Evolutionary conservation across 2,329 filamentous ascomycete species (phyloP).

Genomic region (Teratosphaeria destructans): DNA sequence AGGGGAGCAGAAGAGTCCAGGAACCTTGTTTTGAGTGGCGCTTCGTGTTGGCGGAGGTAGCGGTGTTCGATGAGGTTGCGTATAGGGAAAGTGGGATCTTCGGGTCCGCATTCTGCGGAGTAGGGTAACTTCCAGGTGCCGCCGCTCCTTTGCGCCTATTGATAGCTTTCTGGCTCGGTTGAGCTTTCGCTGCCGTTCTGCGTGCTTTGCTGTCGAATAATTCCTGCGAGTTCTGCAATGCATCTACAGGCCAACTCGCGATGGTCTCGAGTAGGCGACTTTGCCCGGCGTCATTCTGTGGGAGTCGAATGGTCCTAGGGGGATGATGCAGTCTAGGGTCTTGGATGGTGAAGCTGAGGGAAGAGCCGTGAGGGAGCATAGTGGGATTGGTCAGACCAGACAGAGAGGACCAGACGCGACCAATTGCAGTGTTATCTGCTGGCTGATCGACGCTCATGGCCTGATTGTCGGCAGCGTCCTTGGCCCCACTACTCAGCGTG

Average conservation of each 20-base stretch:
- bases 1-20: conserved; percentile 80
- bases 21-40: conserved; percentile 39
- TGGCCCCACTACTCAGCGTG: neutral
- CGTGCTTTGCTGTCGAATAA: conserved; percentile 62
- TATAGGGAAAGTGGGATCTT: conserved; percentile 67
- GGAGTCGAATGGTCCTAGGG: conserved; percentile 42
- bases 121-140: conserved; percentile 52
- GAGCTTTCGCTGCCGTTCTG: conserved; percentile 52
- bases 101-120: conserved; percentile 52
- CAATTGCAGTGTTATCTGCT: neutral
- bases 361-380: conserved; percentile 56
- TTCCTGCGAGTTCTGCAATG: conserved; percentile 21
- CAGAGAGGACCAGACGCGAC: conserved; percentile 42
- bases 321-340: conserved; percentile 78
- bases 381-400: conserved; percentile 56
- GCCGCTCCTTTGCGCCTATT: conserved; percentile 62
- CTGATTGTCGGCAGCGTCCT: neutral
- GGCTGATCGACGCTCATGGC: neutral
- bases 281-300: conserved; percentile 16
- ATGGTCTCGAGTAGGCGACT: conserved; percentile 48
- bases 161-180: conserved; percentile 67
- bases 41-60: neutral
- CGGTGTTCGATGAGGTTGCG: conserved; percentile 22
- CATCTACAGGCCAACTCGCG: conserved; percentile 58
- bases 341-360: conserved; percentile 61